Conservation (phyloP, 768 basidiomycete genomes). For the Guyanaporus albipodus region DNA sequence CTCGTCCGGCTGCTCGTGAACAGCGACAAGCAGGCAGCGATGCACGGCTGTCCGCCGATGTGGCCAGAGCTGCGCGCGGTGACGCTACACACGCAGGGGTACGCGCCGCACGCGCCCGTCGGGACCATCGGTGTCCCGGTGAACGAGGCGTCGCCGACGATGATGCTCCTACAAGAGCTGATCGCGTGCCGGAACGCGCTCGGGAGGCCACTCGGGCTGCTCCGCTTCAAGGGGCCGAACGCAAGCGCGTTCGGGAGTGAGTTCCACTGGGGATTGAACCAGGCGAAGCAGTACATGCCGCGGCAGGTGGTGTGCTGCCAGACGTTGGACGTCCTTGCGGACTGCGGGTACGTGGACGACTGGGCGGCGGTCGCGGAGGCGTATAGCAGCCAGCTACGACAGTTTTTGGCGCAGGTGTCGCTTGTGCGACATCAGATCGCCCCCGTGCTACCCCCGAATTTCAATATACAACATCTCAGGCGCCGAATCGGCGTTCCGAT, state of each 20-base stretch:
- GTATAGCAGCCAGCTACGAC: constrained; percentile 27
- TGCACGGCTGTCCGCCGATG: constrained; percentile 27
- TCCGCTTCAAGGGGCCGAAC: constrained; percentile 31
- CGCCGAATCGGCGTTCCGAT: constrained; percentile 24
- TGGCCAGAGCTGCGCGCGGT: constrained; percentile 25
- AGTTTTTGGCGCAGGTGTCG: constrained; percentile 31
- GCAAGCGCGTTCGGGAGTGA: constrained; percentile 26
- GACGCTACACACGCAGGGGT: constrained; percentile 31
- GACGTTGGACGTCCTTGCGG: constrained; percentile 17
- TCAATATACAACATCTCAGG: constrained; percentile 31
- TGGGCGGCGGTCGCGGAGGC: constrained; percentile 30
- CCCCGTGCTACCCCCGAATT: constrained; percentile 31
- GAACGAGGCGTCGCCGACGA: constrained; percentile 30
- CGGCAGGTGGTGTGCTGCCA: constrained; percentile 23
- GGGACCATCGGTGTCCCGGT: constrained; percentile 20
- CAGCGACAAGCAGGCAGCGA: constrained; percentile 32
- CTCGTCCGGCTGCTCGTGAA: constrained; percentile 31
- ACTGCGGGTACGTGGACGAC: constrained; percentile 26
- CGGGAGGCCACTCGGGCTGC: constrained; percentile 18
- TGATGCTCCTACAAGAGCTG: constrained; percentile 28
- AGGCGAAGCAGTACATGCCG: constrained; percentile 24
- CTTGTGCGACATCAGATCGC: constrained; percentile 28
- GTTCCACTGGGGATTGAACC: constrained; percentile 28
- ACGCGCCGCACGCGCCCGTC: constrained; percentile 12
- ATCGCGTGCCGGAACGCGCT: constrained; percentile 20